Percentiles rank a stretch among this genome's conserved stretches.
Conservation (phyloP, 2,329 filamentous ascomycete genomes). For the Ceratocystis destructans region DNA sequence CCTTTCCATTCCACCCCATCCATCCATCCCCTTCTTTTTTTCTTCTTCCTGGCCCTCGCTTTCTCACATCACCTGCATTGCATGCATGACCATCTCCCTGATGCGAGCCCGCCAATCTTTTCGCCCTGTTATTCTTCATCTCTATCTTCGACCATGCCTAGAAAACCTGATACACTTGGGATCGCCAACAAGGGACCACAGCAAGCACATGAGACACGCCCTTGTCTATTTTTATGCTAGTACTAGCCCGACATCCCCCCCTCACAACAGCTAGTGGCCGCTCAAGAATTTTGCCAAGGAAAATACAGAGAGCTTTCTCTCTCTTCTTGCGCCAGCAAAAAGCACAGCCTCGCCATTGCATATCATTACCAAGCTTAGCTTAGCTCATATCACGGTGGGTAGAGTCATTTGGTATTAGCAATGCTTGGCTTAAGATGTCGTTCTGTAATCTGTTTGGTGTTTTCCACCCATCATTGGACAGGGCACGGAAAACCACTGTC, state of each 20-base stretch:
- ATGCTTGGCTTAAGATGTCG: neutral
- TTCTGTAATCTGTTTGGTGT: neutral
- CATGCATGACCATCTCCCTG: neutral
- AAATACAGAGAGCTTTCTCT: neutral
- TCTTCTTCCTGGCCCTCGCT: neutral
- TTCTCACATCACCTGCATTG: neutral
- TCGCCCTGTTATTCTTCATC: neutral
- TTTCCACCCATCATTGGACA: no score
- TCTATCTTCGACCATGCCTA: neutral
- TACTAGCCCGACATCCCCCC: neutral
- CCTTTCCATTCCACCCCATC: neutral
- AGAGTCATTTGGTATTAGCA: neutral
- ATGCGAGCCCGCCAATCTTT: neutral
- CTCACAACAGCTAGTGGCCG: no score
- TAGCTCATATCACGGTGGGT: neutral
- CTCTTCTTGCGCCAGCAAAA: neutral
- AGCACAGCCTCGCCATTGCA: neutral
- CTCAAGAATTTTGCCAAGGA: neutral
- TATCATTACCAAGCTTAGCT: neutral
- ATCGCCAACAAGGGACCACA: neutral
- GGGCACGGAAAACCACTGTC: no score
- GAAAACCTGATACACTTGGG: conserved; percentile 1
- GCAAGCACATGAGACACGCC: neutral
- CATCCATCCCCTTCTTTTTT: neutral
- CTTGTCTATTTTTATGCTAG: neutral